A percentile compares a stretch with the other conserved stretches of the same genome.
phyloP scores from a whole-genome alignment of 2,329 filamentous ascomycete species.

The Fusarium sp. region DNA sequence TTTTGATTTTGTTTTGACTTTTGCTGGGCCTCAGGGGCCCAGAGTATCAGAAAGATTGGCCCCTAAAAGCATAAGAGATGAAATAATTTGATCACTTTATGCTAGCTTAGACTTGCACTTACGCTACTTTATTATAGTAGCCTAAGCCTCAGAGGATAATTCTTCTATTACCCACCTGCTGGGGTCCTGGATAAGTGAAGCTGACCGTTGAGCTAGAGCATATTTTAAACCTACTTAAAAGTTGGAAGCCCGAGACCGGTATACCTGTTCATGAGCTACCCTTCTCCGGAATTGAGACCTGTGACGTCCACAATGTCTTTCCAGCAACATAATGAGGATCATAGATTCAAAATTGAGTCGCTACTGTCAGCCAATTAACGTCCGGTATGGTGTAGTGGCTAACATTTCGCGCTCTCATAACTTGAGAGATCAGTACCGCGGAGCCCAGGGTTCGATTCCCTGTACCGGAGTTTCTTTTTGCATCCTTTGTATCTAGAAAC shows the following conservation, averaged over 20 bases:
- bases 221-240: not conserved
- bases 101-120: too few relatives aligned
- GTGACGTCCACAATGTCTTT: rapidly evolving
- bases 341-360: rapidly evolving
- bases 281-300: rapidly evolving
- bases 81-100: too few relatives aligned
- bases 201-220: rapidly evolving
- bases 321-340: rapidly evolving
- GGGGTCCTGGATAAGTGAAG: not conserved
- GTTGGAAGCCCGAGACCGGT: rapidly evolving
- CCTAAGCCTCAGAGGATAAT: too few relatives aligned
- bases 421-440: constrained; percentile 41
- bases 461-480: constrained; percentile 40
- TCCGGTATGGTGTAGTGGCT: constrained; percentile 51
- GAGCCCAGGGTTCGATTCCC: constrained; percentile 47
- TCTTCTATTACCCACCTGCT: too few relatives aligned
- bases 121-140: too few relatives aligned
- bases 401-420: constrained; percentile 50
- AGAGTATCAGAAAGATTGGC: too few relatives aligned
- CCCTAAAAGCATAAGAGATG: too few relatives aligned
- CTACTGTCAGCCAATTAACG: not conserved
- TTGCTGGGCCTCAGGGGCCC: too few relatives aligned
- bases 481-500: too few relatives aligned
- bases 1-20: too few relatives aligned
- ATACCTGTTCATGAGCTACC: not conserved